A percentile compares a stretch with the other conserved stretches of the same genome.
Evolutionary conservation across 1,284 basidiomycete genomes (phyloP).

Genomic region (Malassezia psittaci): DNA sequence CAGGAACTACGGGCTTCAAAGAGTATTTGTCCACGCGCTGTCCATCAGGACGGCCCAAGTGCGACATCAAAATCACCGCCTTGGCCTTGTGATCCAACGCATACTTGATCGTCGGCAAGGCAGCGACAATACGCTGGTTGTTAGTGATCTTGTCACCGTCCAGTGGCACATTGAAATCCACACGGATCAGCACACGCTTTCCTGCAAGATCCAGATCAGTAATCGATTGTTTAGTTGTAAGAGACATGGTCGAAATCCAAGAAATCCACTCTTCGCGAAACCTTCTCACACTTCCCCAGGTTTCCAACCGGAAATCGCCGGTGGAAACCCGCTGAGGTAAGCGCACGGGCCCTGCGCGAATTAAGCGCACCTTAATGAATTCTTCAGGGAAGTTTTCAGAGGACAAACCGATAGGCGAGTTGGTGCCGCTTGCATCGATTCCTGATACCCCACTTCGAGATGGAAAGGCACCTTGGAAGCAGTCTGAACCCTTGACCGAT

Average conservation of each 20-base stretch:
- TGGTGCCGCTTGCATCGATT: not conserved
- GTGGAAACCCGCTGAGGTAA: not conserved
- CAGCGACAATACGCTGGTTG: slow-evolving; percentile 85
- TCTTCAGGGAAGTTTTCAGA: too few species aligned
- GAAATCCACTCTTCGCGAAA: not conserved
- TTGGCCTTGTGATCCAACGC: slow-evolving; percentile 78
- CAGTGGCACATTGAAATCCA: slow-evolving; percentile 97
- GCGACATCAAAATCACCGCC: slow-evolving; percentile 87
- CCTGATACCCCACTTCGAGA: not conserved
- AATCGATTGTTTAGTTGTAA: slow-evolving; percentile 69
- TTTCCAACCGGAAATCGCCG: not conserved
- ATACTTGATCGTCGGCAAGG: slow-evolving; percentile 89
- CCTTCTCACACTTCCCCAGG: not conserved
- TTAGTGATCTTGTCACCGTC: slow-evolving; percentile 79
- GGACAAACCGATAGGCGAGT: slow-evolving; percentile 3
- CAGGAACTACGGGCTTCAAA: slow-evolving; percentile 65
- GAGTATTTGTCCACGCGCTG: slow-evolving; percentile 81
- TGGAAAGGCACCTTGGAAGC: slow-evolving; percentile 3
- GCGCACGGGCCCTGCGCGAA: too few species aligned
- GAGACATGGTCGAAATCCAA: slow-evolving; percentile 60
- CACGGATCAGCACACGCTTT: slow-evolving; percentile 61
- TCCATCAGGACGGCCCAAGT: slow-evolving; percentile 93
- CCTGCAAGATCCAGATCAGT: slow-evolving; percentile 79
- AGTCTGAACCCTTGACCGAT: not conserved
- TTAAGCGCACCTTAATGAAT: too few species aligned